phyloP scores from a whole-genome alignment of 768 basidiomycete species.

The Cystofilobasidium ferigula region DNA sequence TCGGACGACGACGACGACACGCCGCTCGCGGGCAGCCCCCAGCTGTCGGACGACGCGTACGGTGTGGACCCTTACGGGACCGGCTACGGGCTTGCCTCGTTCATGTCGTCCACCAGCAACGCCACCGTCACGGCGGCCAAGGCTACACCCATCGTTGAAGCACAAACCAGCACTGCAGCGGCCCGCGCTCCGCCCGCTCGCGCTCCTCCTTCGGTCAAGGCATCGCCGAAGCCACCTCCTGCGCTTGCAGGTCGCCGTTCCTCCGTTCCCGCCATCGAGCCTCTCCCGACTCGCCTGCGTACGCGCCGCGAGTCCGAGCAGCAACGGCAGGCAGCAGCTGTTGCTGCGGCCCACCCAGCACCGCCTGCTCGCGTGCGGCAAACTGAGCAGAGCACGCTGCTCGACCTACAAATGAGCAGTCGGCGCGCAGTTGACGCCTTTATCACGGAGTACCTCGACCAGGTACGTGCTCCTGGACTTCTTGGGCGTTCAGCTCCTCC shows the following conservation, averaged over 20 bases:
- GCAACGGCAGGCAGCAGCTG: not conserved
- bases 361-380: not conserved
- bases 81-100: not conserved
- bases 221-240: not conserved
- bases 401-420: not conserved
- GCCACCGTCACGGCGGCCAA: not conserved
- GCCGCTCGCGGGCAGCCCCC: not conserved
- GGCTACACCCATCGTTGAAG: no score
- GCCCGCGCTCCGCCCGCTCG: not conserved
- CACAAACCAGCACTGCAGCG: not conserved
- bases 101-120: not conserved
- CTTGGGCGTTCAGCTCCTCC: no score
- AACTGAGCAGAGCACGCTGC: slow-evolving; percentile 4
- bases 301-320: slow-evolving; percentile 1
- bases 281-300: not conserved
- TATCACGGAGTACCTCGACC: slow-evolving; percentile 12
- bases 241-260: not conserved
- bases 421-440: not conserved
- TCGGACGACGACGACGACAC: not conserved
- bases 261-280: not conserved
- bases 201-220: not conserved
- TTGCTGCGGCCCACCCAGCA: not conserved
- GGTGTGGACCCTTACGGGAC: not conserved
- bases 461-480: slow-evolving; percentile 1
- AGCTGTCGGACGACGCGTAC: slow-evolving; percentile 3